These are phyloP conservation scores for Globisporangium radiosum DNA, from an alignment of 352 stramenopile genomes.

Conservation along the genomic window DNA sequence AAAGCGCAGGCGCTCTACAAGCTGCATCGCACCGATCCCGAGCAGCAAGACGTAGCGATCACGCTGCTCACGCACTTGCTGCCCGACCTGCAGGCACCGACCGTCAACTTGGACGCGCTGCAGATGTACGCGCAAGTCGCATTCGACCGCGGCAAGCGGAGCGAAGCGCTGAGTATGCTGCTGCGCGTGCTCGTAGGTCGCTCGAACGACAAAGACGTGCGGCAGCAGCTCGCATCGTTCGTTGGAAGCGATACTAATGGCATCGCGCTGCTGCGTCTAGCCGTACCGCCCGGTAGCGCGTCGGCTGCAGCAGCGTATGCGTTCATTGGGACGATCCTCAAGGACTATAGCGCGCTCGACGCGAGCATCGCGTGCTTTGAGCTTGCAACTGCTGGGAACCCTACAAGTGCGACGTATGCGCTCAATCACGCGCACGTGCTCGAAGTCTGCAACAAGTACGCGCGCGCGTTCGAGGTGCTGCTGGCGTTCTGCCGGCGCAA, in stretches of 20 bases:
- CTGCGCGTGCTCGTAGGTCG: constrained; percentile 53
- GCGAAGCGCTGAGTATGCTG: constrained; percentile 61
- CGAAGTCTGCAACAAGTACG: constrained; percentile 36
- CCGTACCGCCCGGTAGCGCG: constrained; percentile 26
- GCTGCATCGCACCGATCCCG: constrained; percentile 17
- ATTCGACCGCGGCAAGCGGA: constrained; percentile 48
- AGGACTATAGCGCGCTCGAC: constrained; percentile 56
- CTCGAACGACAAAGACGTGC: constrained; percentile 40
- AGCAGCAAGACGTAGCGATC: constrained; percentile 49
- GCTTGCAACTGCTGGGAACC: constrained; percentile 28
- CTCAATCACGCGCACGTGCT: constrained; percentile 63
- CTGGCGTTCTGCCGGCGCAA: constrained; percentile 37
- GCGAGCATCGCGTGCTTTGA: constrained; percentile 51
- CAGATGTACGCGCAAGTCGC: constrained; percentile 56
- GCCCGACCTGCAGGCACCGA: constrained; percentile 37
- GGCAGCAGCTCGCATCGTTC: constrained; percentile 40
- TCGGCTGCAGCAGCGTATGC: constrained; percentile 60
- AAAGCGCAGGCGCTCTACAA: constrained; percentile 49
- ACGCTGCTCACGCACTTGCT: constrained; percentile 49
- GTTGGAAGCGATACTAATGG: constrained; percentile 23
- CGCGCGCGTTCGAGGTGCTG: constrained; percentile 35
- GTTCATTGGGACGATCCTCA: constrained; percentile 70
- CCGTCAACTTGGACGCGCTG: constrained; percentile 60
- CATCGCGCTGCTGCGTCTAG: constrained; percentile 35
- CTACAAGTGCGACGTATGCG: constrained; percentile 46